Base-by-base conservation (phyloP, 1,284 basidiomycete species). In the Trichosporon inkin region DNA sequence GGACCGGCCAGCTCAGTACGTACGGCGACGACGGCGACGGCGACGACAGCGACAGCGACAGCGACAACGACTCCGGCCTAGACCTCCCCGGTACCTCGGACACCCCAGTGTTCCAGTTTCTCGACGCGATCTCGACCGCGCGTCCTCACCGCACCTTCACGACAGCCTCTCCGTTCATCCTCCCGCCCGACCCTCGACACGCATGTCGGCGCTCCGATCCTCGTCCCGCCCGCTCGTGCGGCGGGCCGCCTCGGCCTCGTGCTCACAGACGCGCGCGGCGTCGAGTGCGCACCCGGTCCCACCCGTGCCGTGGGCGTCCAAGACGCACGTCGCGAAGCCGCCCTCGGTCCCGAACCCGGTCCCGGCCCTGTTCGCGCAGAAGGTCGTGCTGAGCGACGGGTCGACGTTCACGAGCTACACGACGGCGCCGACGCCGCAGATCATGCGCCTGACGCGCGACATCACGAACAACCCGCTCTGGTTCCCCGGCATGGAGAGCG, bases 331-430 rank as follows among this genome's bases (percentile, higher is more conserved):
- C 6, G 55, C 61, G 53, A 55, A 62, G 36, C 38, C 81, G 39
- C 83, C 84, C 11, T 76, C 80, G 7, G 81, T 92, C 1, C 90
- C 90, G 3, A 86, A 87, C 63, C 90, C 91, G 3, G 78, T 91
- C 66, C 87, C 91, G 0, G 88, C 89, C 17, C 86, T 88, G 64
- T 93, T 88, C 74, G 87, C 89, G 6, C 90, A 92, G 76, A 84
- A 82, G 61, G 87, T 93, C 62, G 83, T 89, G 59, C 85, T 89
- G 66, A 85, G 89, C 0, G 91, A 93, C 77, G 90, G 90, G n/a
- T 88, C 88, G 17, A 88, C 88, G 1, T 91, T 90, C 75, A 85
- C 84, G 1, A 88, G 92, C 67, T 88, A 86, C 82, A 89, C 88
- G 10, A 92, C 91, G 0, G 90, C 90, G 0, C 91, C 91, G 0